A percentile compares a stretch with the other conserved stretches of the same genome.
Conservation (phyloP, 306 rosid genomes). For the Acacia acuminata region DNA sequence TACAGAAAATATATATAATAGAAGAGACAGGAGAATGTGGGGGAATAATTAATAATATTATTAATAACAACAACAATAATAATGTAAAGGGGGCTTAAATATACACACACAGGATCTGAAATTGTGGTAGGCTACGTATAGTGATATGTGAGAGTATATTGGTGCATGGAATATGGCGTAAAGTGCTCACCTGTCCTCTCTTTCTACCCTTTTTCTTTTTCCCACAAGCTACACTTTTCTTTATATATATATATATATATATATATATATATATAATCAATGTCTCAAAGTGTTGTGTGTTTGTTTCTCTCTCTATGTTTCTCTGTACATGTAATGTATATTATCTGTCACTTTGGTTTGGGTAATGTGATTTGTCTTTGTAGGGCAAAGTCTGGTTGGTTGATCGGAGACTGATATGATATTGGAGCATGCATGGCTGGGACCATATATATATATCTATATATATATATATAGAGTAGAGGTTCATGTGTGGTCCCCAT, state of each 20-base stretch:
- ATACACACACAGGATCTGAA: neutral
- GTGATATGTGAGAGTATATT: neutral
- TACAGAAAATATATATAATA: neutral
- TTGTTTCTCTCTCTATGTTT: conserved; percentile 5
- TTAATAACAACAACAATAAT: too few relatives aligned
- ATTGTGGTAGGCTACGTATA: neutral
- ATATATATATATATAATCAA: neutral
- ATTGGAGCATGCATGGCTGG: conserved; percentile 30
- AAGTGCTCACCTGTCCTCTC: conserved; percentile 61
- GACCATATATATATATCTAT: too few relatives aligned
- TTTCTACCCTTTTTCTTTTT: conserved; percentile 32
- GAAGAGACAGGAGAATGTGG: neutral
- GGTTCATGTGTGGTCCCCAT: conserved; percentile 45
- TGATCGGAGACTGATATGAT: conserved; percentile 28
- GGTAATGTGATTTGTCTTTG: conserved; percentile 43
- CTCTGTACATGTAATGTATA: neutral
- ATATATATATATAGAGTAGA: too few relatives aligned
- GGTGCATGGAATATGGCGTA: conserved; percentile 53
- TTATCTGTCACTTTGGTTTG: neutral
- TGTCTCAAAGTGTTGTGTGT: neutral
- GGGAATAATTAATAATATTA: neutral
- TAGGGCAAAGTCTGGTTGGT: conserved; percentile 41
- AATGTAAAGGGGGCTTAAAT: too few relatives aligned
- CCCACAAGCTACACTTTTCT: neutral
- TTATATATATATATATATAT: neutral